phyloP scores from a whole-genome alignment of 2,329 filamentous ascomycete species.

The Penicillium sp. region DNA sequence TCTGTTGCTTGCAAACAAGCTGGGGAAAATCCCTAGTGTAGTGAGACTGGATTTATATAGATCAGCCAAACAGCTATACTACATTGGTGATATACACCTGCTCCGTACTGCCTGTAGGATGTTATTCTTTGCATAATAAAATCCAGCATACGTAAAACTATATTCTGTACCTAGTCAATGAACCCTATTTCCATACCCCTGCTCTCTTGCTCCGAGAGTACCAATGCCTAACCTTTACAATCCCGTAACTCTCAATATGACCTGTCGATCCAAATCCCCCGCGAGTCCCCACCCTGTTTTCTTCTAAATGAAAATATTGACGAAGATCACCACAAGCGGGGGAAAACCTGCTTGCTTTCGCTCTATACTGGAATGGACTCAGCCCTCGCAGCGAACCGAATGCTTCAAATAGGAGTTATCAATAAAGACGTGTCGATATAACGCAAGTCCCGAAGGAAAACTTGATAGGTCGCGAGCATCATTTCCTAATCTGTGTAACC shows the following conservation, averaged over 20 bases:
- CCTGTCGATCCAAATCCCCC: not conserved
- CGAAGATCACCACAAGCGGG: not conserved
- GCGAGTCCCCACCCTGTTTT: not conserved
- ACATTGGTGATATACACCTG: no score
- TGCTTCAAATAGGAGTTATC: slow-evolving; percentile 2
- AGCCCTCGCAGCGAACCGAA: not conserved
- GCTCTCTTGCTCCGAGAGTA: not conserved
- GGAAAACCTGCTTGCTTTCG: slow-evolving; percentile 9
- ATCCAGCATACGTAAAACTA: not conserved
- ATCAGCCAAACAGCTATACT: no score
- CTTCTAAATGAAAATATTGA: not conserved
- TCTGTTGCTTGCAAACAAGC: no score
- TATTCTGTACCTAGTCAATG: not conserved
- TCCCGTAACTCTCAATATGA: not conserved
- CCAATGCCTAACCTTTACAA: not conserved
- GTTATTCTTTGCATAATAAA: not conserved
- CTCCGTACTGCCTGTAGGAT: no score
- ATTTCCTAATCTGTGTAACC: slow-evolving; percentile 21
- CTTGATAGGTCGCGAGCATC: slow-evolving; percentile 14
- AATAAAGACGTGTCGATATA: slow-evolving; percentile 1
- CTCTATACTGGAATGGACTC: not conserved
- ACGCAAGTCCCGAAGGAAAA: not conserved
- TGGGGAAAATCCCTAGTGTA: no score
- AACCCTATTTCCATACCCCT: not conserved
- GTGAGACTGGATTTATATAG: no score